Evolutionary conservation across 208 protist species (phyloP).

Genomic region (Balamuthia mandrillaris): DNA sequence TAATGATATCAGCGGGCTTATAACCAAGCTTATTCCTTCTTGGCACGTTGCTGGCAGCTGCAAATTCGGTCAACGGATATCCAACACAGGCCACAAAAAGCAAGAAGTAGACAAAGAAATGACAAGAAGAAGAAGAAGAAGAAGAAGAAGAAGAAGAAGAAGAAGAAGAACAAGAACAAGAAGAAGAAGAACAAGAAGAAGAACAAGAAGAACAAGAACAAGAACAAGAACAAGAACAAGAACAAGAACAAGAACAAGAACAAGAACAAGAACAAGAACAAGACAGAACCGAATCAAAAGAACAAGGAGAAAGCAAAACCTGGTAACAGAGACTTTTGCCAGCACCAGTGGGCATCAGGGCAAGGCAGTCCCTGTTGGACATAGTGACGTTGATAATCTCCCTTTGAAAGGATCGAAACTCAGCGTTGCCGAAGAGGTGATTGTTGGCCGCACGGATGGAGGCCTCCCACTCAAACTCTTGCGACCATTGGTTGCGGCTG

Average conservation of each 20-base stretch:
- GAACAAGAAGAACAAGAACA: neutral
- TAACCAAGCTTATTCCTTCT: slow-evolving; percentile 73
- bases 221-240: neutral
- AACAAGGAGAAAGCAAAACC: neutral
- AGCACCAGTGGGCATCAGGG: slow-evolving; percentile 78
- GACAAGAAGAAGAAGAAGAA: too few relatives aligned
- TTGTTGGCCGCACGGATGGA: neutral
- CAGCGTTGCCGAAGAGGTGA: neutral
- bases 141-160: too few relatives aligned
- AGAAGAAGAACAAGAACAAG: too few relatives aligned
- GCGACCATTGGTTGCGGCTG: neutral
- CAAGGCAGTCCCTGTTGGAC: slow-evolving; percentile 82
- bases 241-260: neutral
- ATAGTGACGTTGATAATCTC: slow-evolving; percentile 19
- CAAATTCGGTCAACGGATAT: too few relatives aligned
- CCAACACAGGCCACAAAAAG: too few relatives aligned
- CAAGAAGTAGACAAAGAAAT: too few relatives aligned
- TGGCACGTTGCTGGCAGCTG: slow-evolving; percentile 73
- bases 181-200: too few relatives aligned
- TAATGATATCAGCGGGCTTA: slow-evolving; percentile 90
- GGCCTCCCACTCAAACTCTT: slow-evolving; percentile 3
- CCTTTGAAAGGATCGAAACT: neutral
- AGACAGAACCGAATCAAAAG: neutral
- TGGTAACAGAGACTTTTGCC: slow-evolving; percentile 82
- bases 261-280: neutral